These are phyloP conservation scores for Botrytis cinerea DNA, from an alignment of 2,329 filamentous ascomycete species.

Conservation along the genomic window DNA sequence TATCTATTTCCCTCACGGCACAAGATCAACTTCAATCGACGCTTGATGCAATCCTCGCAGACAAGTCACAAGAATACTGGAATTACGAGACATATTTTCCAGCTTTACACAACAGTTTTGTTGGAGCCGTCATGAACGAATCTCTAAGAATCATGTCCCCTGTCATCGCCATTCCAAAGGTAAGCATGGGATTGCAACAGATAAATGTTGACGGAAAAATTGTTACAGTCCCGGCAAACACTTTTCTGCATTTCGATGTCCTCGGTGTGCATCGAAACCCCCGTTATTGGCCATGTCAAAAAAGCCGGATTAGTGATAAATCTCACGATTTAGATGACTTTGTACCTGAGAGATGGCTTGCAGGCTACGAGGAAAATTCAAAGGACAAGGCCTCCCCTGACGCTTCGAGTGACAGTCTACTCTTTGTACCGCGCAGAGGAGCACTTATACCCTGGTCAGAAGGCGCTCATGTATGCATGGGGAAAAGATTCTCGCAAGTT, in stretches of 20 bases:
- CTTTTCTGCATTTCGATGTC: slow-evolving; percentile 49
- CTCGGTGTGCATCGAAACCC: slow-evolving; percentile 54
- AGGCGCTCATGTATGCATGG: slow-evolving; percentile 43
- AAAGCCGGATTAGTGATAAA: slow-evolving; percentile 20
- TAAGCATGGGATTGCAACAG: slow-evolving; percentile 48
- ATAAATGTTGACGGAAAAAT: slow-evolving; percentile 51
- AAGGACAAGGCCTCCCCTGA: neutral
- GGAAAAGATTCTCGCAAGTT: slow-evolving; percentile 40
- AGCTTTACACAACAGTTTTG: slow-evolving; percentile 65
- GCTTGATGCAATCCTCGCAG: slow-evolving; percentile 64
- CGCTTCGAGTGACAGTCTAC: neutral
- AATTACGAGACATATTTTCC: slow-evolving; percentile 68
- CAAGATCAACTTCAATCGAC: slow-evolving; percentile 70
- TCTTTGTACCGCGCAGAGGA: slow-evolving; percentile 25
- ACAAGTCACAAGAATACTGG: slow-evolving; percentile 62
- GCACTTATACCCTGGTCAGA: slow-evolving; percentile 39
- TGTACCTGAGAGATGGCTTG: slow-evolving; percentile 58
- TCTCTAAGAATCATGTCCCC: slow-evolving; percentile 72
- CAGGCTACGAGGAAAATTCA: neutral
- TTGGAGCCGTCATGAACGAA: slow-evolving; percentile 79
- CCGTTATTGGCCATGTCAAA: slow-evolving; percentile 52
- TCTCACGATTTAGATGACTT: slow-evolving; percentile 46
- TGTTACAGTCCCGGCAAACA: slow-evolving; percentile 33
- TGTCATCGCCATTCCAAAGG: slow-evolving; percentile 72
- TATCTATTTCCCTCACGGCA: slow-evolving; percentile 64